Evolutionary conservation across 2,329 filamentous ascomycete species (phyloP).

Genomic region (Colletotrichum noveboracense): DNA sequence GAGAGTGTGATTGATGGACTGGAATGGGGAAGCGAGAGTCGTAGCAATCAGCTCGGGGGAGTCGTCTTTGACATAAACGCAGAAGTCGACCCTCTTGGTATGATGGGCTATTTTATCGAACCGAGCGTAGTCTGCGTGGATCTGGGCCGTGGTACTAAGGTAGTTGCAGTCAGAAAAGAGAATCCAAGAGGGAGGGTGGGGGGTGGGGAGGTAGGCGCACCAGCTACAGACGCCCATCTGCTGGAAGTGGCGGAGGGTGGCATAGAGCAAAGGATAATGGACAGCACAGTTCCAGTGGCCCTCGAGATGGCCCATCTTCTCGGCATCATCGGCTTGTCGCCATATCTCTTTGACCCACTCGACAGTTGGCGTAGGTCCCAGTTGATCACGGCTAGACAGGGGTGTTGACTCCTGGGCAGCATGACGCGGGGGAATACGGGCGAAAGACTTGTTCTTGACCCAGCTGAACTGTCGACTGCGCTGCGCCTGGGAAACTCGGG

Average conservation of each 20-base stretch:
- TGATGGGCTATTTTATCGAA: background rate
- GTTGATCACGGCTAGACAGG: background rate
- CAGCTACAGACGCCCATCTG: background rate
- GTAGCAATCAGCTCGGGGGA: background rate
- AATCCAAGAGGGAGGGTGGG: background rate
- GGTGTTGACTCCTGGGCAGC: background rate
- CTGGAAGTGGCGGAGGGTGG: background rate
- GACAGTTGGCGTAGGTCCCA: background rate
- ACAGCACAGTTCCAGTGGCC: background rate
- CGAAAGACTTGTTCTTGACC: background rate
- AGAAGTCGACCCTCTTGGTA: background rate
- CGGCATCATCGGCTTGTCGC: background rate
- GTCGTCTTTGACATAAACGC: background rate
- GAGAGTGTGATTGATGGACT: constrained; percentile 5
- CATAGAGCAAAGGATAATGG: background rate
- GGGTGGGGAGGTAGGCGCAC: background rate
- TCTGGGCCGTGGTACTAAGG: background rate
- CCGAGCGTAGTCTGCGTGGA: background rate
- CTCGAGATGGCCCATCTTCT: background rate
- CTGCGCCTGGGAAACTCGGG: background rate
- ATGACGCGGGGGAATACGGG: background rate
- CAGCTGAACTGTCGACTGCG: background rate
- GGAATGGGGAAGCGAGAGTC: background rate
- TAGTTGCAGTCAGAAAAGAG: background rate
- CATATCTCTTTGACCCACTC: background rate